These are phyloP conservation scores for Ustilago hordei DNA, from an alignment of 1,284 basidiomycete species.

Conservation along the genomic window DNA sequence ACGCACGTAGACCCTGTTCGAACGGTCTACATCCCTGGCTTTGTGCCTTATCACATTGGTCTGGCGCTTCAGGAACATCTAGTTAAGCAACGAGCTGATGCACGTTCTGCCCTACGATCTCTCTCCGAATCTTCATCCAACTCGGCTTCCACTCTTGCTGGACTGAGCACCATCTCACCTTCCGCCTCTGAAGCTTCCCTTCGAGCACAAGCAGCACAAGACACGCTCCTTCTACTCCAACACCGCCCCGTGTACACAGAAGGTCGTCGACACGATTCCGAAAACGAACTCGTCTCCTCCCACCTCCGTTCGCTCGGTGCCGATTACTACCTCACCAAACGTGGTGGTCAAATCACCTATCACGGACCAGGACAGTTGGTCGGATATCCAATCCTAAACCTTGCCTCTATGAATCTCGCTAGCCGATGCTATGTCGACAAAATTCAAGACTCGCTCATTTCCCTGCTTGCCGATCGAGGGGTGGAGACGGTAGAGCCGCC, in stretches of 20 bases:
- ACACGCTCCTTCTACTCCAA: slow-evolving; percentile 74
- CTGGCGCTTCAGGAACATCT: slow-evolving; percentile 64
- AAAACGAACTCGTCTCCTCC: slow-evolving; percentile 73
- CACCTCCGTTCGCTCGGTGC: slow-evolving; percentile 83
- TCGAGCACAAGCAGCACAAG: slow-evolving; percentile 68
- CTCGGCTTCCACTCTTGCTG: slow-evolving; percentile 71
- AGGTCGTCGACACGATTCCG: slow-evolving; percentile 78
- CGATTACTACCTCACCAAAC: slow-evolving; percentile 83
- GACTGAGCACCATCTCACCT: slow-evolving; percentile 72
- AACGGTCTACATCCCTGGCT: slow-evolving; percentile 57
- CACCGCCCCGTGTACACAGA: slow-evolving; percentile 95
- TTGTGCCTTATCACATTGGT: slow-evolving; percentile 63
- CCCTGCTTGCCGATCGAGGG: slow-evolving; percentile 72
- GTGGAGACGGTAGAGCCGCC: slow-evolving; percentile 72
- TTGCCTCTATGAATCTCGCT: slow-evolving; percentile 73
- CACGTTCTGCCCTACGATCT: slow-evolving; percentile 75
- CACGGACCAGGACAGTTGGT: slow-evolving; percentile 98
- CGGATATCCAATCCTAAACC: slow-evolving; percentile 92
- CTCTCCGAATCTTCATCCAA: slow-evolving; percentile 82
- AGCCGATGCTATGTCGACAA: slow-evolving; percentile 81
- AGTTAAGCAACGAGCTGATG: slow-evolving; percentile 50
- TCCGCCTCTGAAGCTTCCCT: slow-evolving; percentile 73
- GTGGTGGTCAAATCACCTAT: slow-evolving; percentile 94
- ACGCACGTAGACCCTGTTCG: slow-evolving; percentile 39
- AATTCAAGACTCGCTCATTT: slow-evolving; percentile 77